Evolutionary conservation across 129 eudicot species (phyloP).

Genomic region (Scalesia atractyloides): DNA sequence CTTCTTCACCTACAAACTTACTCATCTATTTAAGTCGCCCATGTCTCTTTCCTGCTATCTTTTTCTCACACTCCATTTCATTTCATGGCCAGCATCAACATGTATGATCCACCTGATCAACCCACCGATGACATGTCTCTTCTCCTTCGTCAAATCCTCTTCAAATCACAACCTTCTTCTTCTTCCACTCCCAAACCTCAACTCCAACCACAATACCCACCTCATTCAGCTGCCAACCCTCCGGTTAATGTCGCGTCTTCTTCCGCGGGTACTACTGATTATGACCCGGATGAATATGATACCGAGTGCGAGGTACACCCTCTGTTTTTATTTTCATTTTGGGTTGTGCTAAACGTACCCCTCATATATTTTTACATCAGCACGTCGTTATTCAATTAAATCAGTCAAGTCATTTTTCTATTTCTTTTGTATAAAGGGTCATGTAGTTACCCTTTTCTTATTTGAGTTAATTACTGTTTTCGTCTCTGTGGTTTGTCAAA

Average conservation of each 20-base stretch:
- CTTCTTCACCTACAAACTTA: neutral
- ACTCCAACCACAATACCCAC: neutral
- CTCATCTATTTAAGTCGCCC: constrained; percentile 10
- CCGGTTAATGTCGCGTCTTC: constrained; percentile 33
- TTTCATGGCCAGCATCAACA: constrained; percentile 48
- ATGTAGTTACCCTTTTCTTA: no score
- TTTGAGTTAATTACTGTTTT: no score
- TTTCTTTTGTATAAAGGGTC: no score
- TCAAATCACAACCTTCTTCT: constrained; percentile 35
- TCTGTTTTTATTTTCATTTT: neutral
- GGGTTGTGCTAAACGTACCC: no score
- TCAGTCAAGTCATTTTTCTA: no score
- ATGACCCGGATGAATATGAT: constrained; percentile 63
- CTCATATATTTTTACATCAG: no score
- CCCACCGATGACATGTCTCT: constrained; percentile 65
- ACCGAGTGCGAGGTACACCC: constrained; percentile 59
- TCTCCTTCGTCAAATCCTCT: constrained; percentile 66
- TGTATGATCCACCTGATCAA: constrained; percentile 39
- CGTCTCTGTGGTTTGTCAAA: no score
- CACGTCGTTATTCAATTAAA: no score
- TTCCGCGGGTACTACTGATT: constrained; percentile 39
- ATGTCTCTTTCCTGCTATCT: constrained; percentile 19
- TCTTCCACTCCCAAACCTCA: constrained; percentile 27
- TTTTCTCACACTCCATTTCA: neutral
- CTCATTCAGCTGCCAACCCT: neutral